Base-by-base conservation (phyloP, 2,329 filamentous ascomycete species). In the Thelonectria olida region DNA sequence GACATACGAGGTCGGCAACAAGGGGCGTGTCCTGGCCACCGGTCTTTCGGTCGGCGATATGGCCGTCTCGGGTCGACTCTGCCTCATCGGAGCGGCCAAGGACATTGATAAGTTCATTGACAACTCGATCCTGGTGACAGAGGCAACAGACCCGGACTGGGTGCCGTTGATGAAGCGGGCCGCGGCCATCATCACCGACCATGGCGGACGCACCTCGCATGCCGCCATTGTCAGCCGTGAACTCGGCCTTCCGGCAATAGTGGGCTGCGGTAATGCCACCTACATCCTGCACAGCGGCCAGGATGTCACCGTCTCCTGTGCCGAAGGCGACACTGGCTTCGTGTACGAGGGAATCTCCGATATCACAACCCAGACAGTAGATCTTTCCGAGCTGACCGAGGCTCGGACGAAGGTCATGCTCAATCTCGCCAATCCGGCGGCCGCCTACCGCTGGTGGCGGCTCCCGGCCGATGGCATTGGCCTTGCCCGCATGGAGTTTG, bases 181-280 rank as follows among this genome's bases (percentile, higher is more conserved):
- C 0, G 70, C 68, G 2, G 76, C 75, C 20, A 76, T 79, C 36
- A 66, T 78, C 63, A 76, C 76, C 0, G 75, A 79, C 74, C 54
- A 77, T 62, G 56, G 81, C 60, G 70, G 80, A 2, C 65, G 72
- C 7, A 78, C 76, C 6, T 79, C 76, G 4, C 77, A 79, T 57
- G 77, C 76, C 13, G 76, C 77, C n/a, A 78, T 79, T 39, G 75
- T 79, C 49, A 79, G 77, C 64, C 76, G 76, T 4, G 76, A 79
- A 44, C 66, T 79, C 1, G 75, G 77, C 4, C 63, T 79, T 5
- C 76, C 77, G 5, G 77, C 75, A 2, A 67, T 79, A 5, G 76
- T 79, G 1, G 77, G 77, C 17, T 76, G 75, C 2, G 66, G 68
- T 2, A 71, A 75, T 62, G 73, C 75, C 6, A 77, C 77, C 2